These are phyloP conservation scores for Acanthamoeba polyphaga DNA, from an alignment of 208 protist genomes.

Conservation along the genomic window DNA sequence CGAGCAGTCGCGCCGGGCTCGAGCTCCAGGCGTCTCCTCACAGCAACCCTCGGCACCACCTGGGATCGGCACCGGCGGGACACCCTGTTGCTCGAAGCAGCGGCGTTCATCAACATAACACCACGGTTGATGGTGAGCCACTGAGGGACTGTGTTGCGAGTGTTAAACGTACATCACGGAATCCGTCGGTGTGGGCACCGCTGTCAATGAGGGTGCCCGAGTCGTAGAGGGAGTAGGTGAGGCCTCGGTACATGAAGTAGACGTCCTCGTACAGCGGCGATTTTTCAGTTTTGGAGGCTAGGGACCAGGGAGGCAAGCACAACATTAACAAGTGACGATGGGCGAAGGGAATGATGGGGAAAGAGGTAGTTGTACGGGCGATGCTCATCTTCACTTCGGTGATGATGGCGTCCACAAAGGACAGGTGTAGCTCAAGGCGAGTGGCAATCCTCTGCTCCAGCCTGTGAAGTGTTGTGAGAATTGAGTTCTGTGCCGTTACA, in stretches of 20 bases:
- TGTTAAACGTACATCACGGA: not conserved
- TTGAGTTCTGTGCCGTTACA: not conserved
- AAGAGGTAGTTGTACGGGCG: not conserved
- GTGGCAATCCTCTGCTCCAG: not conserved
- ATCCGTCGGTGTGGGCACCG: not conserved
- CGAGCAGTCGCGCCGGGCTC: not conserved
- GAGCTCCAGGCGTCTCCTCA: not conserved
- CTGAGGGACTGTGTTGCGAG: too few species aligned
- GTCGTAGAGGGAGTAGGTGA: not conserved
- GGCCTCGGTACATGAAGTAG: slow-evolving; percentile 26
- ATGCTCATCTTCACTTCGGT: slow-evolving; percentile 6
- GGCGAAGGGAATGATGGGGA: too few species aligned
- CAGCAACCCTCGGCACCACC: slow-evolving; percentile 1
- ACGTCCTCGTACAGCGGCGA: not conserved
- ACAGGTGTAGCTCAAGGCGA: not conserved
- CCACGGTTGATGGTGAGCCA: too few species aligned
- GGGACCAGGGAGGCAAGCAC: not conserved
- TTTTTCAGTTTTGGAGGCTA: not conserved
- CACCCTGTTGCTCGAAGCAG: not conserved
- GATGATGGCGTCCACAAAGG: slow-evolving; percentile 36
- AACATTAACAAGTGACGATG: not conserved
- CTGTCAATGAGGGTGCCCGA: not conserved
- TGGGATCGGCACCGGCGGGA: not conserved
- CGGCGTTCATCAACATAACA: too few species aligned
- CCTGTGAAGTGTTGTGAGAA: not conserved